Evolutionary conservation across 2,329 filamentous ascomycete species (phyloP), one percentile per base, ranked within the genome.

Genomic region (Pezicula carpinea): DNA sequence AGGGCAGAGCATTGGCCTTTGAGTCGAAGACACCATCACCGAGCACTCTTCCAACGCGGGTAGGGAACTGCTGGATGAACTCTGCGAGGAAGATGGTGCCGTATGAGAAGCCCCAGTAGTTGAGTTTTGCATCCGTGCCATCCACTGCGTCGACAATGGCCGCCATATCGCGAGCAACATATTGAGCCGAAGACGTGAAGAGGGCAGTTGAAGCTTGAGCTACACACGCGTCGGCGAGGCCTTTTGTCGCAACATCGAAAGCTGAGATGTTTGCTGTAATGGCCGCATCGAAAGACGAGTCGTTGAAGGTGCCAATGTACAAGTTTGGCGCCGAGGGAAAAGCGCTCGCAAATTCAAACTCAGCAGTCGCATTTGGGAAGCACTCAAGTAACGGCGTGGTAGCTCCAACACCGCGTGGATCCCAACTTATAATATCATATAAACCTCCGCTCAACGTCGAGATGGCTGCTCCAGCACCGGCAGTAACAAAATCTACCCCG

Each of bases 21-120:
- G 61, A 55, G 40, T 60, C 56, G 21, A 55, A 31, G 14, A 53
- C 49, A n/a, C 54, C 54, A 31, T 56, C 54, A 10, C 36, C 43
- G 1, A 73, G 57, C 26, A 74, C 52, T 7, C 71, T 64, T 0
- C 67, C 69, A 10, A 74, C 58, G 14, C 64, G 58, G 1, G 53
- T 56, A 2, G 69, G 69, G 46, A 65, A 70, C 60, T 69, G 61
- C 4, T 64, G 65, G 7, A 68, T 67, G 43, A 72, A 71, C 2
- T 64, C 68, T 33, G 65, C 66, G 1, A 68, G 67, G 11, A 69
- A 59, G n/a, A 67, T 55, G 1, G 66, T 70, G 4, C 69, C 69
- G 47, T 77, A 77, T 2, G 71, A 75, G 36, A 75, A 67, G 1
- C 74, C 72, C 61, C 71, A 68, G 53, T 75, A 76, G 29, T 46